Conservation (phyloP, 169 alveolate genomes). For the Plasmodium ovale region DNA sequence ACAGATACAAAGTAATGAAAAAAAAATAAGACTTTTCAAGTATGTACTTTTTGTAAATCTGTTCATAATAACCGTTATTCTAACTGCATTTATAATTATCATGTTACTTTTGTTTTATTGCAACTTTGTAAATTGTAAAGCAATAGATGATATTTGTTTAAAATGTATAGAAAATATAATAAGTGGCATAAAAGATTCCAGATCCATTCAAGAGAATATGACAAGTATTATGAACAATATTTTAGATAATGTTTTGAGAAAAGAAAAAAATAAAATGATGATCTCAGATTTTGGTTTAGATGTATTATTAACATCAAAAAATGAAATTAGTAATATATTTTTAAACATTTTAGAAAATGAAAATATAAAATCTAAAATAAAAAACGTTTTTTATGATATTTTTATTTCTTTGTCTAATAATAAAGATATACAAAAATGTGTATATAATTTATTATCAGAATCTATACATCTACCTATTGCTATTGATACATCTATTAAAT, state of each 20-base stretch:
- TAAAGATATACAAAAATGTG: slow-evolving; percentile 18
- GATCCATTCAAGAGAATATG: neutral
- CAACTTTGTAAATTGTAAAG: slow-evolving; percentile 5
- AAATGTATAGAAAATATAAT: slow-evolving; percentile 25
- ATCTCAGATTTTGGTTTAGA: slow-evolving; percentile 11
- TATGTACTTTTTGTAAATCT: slow-evolving; percentile 1
- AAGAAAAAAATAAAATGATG: slow-evolving; percentile 21
- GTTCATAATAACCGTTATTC: neutral
- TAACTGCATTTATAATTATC: too few species aligned
- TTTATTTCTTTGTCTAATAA: slow-evolving; percentile 14
- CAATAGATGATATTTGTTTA: neutral
- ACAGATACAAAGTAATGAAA: too few species aligned
- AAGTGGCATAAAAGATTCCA: slow-evolving; percentile 16
- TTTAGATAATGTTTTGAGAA: neutral
- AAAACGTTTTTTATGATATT: neutral
- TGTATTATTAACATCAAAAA: slow-evolving; percentile 8
- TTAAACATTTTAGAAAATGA: slow-evolving; percentile 25
- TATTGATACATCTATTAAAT: neutral
- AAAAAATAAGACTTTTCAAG: slow-evolving; percentile 5
- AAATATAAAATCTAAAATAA: slow-evolving; percentile 6
- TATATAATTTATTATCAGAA: neutral
- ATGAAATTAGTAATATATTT: slow-evolving; percentile 3
- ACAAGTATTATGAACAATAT: slow-evolving; percentile 12
- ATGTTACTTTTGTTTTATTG: slow-evolving; percentile 1
- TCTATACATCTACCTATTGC: slow-evolving; percentile 40